Conservation (phyloP, 805 yeast genomes). For the Schizosaccharomyces lindneri region DNA sequence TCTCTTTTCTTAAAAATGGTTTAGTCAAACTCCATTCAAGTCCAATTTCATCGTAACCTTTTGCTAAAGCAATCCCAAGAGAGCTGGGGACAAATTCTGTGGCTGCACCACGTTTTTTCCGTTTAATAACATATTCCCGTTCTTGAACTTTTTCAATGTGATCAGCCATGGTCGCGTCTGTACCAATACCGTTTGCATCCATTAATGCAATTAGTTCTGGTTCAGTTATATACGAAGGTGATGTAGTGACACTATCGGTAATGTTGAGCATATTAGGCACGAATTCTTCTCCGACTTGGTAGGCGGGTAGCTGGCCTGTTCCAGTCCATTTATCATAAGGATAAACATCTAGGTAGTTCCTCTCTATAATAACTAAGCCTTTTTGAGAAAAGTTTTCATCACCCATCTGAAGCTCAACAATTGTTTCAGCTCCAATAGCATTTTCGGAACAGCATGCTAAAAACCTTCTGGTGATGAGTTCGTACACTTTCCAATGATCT, state of each 20-base stretch:
- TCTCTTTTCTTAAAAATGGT: slow-evolving; percentile 55
- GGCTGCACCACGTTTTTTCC: slow-evolving; percentile 8
- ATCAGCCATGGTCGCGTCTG: slow-evolving; percentile 97
- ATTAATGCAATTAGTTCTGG: slow-evolving; percentile 72
- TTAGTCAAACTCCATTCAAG: slow-evolving; percentile 59
- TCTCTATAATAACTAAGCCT: slow-evolving; percentile 51
- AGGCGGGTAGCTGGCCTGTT: slow-evolving; percentile 38
- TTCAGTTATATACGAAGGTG: slow-evolving; percentile 74
- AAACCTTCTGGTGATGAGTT: slow-evolving; percentile 62
- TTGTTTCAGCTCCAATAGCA: slow-evolving; percentile 52
- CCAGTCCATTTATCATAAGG: slow-evolving; percentile 54
- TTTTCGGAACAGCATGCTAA: slow-evolving; percentile 80
- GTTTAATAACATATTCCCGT: slow-evolving; percentile 32
- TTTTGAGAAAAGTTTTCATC: slow-evolving; percentile 42
- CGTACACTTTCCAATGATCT: slow-evolving; percentile 47
- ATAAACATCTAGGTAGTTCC: slow-evolving; percentile 61
- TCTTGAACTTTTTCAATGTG: slow-evolving; percentile 61
- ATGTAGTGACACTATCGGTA: slow-evolving; percentile 48
- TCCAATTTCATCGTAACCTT: slow-evolving; percentile 63
- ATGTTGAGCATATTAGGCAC: slow-evolving; percentile 32
- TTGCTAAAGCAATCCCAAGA: slow-evolving; percentile 66
- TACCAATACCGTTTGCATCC: slow-evolving; percentile 95
- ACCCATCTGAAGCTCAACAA: slow-evolving; percentile 50
- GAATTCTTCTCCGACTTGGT: slow-evolving; percentile 31
- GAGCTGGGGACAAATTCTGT: slow-evolving; percentile 42